Evolutionary conservation across 495 filamentous ascomycete genomes (phyloP).

Genomic region (Cercophora newfieldiana): DNA sequence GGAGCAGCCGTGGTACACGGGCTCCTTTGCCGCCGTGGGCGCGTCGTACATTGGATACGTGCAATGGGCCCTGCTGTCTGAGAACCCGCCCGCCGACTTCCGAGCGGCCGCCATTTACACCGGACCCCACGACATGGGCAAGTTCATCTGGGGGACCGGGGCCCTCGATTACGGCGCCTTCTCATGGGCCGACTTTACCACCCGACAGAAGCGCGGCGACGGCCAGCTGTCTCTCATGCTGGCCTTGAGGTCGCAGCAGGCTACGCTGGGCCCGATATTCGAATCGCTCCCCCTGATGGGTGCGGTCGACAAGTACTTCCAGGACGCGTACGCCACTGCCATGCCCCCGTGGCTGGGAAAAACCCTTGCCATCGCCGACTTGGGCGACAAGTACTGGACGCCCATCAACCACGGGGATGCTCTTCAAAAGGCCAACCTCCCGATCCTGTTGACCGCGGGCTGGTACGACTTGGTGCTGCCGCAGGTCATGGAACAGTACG

Average conservation of each 20-base stretch:
- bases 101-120: conserved; percentile 30
- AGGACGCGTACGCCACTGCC: background rate
- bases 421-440: conserved; percentile 30
- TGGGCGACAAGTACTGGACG: background rate
- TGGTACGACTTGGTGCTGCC: conserved; percentile 33
- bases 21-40: conserved; percentile 35
- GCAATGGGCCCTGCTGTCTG: conserved; percentile 35
- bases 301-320: background rate
- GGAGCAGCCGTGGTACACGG: conserved; percentile 38
- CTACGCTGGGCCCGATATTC: background rate
- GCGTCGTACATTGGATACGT: conserved; percentile 35
- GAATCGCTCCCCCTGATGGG: background rate
- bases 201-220: background rate
- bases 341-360: background rate
- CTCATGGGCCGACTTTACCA: conserved; percentile 21
- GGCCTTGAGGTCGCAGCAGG: background rate
- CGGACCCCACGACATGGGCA: conserved; percentile 30
- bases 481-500: conserved; percentile 32
- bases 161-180: conserved; percentile 29
- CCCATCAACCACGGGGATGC: background rate
- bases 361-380: background rate
- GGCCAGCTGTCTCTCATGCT: background rate
- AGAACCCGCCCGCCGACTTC: conserved; percentile 30
- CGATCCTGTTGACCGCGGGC: conserved; percentile 33
- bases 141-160: conserved; percentile 30